A percentile compares a stretch with the other conserved stretches of the same genome.
Evolutionary conservation across 129 eudicot species (phyloP).

Genomic region (Apium graveolens): DNA sequence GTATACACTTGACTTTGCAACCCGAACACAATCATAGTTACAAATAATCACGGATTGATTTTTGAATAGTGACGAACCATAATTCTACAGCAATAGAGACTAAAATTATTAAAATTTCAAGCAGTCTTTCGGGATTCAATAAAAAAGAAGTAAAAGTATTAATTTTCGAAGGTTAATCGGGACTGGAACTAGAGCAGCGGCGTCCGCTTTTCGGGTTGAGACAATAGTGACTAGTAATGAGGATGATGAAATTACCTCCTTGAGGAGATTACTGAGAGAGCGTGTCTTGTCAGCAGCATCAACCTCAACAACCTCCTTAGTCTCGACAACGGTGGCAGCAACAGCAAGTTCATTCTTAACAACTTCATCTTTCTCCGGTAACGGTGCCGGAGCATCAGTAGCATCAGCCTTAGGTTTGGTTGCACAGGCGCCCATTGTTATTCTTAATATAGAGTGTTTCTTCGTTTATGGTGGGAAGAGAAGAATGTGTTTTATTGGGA

Average conservation of each 20-base stretch:
- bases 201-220: too few species aligned
- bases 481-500: neutral
- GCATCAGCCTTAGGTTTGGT: constrained; percentile 18
- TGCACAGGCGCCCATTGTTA: constrained; percentile 16
- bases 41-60: too few species aligned
- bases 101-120: too few species aligned
- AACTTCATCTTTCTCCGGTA: constrained; percentile 1
- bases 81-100: too few species aligned
- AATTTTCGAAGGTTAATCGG: too few species aligned
- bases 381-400: constrained; percentile 7
- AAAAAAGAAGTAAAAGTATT: too few species aligned
- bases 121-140: too few species aligned
- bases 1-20: too few species aligned
- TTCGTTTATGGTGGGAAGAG: neutral
- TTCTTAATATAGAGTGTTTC: neutral
- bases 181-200: too few species aligned
- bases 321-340: neutral
- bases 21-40: too few species aligned
- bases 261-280: constrained; percentile 23
- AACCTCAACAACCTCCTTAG: neutral
- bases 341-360: neutral
- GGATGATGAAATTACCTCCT: constrained; percentile 11
- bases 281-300: constrained; percentile 7
- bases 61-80: too few species aligned
- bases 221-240: too few species aligned